A percentile compares a stretch with the other conserved stretches of the same genome.
These are phyloP conservation scores for Magnaporthales sp. DNA, from an alignment of 2,329 filamentous ascomycete species.

Conservation along the genomic window DNA sequence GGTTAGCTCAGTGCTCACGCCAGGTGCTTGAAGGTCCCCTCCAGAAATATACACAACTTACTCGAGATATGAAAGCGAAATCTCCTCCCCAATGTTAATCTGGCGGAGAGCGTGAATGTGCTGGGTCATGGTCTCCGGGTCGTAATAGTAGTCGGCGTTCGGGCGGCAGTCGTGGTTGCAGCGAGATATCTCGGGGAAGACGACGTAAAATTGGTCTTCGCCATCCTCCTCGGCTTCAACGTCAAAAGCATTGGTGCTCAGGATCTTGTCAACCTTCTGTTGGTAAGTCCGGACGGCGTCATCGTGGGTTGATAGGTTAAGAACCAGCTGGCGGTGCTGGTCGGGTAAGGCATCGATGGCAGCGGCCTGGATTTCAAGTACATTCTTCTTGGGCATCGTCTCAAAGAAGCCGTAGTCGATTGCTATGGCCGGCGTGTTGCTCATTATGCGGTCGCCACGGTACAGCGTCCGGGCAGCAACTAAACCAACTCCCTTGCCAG, in stretches of 20 bases:
- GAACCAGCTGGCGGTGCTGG: conserved; percentile 19
- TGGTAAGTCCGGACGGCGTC: conserved; percentile 14
- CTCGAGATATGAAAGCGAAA: conserved; percentile 33
- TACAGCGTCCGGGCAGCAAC: conserved; percentile 23
- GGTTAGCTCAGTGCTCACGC: neutral
- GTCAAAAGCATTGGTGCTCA: conserved; percentile 29
- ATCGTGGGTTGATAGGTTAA: conserved; percentile 28
- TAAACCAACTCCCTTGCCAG: conserved; percentile 29
- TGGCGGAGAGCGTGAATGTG: conserved; percentile 28
- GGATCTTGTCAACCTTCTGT: conserved; percentile 24
- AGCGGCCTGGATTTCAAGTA: conserved; percentile 21
- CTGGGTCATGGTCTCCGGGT: conserved; percentile 27
- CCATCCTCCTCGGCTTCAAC: conserved; percentile 21
- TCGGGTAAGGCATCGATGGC: conserved; percentile 22
- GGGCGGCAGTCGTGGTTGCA: conserved; percentile 37
- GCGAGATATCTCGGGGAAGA: conserved; percentile 31
- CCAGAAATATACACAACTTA: conserved; percentile 11
- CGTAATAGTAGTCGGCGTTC: conserved; percentile 34
- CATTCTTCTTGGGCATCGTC: conserved; percentile 16
- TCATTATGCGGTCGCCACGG: conserved; percentile 28
- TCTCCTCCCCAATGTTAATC: conserved; percentile 31
- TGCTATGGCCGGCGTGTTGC: conserved; percentile 26
- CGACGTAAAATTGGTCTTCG: conserved; percentile 22
- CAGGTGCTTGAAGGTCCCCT: neutral
- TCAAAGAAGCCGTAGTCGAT: conserved; percentile 29